These are phyloP conservation scores for Pythium aristosporum DNA, from an alignment of 352 stramenopile species.

Conservation along the genomic window DNA sequence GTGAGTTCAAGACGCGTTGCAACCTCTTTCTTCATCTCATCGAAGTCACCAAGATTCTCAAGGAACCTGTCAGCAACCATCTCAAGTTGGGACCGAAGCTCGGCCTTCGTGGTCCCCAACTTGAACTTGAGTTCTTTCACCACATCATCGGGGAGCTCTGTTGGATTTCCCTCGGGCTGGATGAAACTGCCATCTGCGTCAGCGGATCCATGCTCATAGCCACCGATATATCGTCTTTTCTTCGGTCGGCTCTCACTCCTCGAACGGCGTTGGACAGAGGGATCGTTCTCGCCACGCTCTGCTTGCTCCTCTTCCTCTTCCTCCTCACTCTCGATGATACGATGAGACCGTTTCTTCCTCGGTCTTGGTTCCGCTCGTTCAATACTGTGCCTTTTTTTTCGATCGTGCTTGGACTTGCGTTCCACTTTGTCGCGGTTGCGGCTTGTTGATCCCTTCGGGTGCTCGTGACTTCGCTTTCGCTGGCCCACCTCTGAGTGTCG, in stretches of 20 bases:
- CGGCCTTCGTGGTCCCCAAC: slow-evolving; percentile 39
- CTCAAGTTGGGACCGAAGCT: slow-evolving; percentile 37
- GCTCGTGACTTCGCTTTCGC: not conserved
- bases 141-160: slow-evolving; percentile 76
- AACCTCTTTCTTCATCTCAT: slow-evolving; percentile 27
- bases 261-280: not conserved
- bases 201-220: slow-evolving; percentile 57
- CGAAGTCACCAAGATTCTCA: slow-evolving; percentile 44
- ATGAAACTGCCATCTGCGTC: slow-evolving; percentile 75
- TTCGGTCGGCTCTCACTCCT: slow-evolving; percentile 15
- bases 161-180: slow-evolving; percentile 78
- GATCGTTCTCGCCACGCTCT: not conserved
- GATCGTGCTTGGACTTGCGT: slow-evolving; percentile 2
- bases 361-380: slow-evolving; percentile 9
- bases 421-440: not conserved
- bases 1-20: slow-evolving; percentile 29
- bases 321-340: slow-evolving; percentile 41
- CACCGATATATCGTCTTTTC: slow-evolving; percentile 59
- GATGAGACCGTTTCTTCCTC: slow-evolving; percentile 30
- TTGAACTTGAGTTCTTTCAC: slow-evolving; percentile 54
- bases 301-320: slow-evolving; percentile 10
- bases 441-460: not conserved
- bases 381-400: not conserved
- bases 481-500: not conserved
- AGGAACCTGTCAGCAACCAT: slow-evolving; percentile 35